phyloP scores from a whole-genome alignment of 2,329 filamentous ascomycete species.

The Pseudodiploospora longispora region DNA sequence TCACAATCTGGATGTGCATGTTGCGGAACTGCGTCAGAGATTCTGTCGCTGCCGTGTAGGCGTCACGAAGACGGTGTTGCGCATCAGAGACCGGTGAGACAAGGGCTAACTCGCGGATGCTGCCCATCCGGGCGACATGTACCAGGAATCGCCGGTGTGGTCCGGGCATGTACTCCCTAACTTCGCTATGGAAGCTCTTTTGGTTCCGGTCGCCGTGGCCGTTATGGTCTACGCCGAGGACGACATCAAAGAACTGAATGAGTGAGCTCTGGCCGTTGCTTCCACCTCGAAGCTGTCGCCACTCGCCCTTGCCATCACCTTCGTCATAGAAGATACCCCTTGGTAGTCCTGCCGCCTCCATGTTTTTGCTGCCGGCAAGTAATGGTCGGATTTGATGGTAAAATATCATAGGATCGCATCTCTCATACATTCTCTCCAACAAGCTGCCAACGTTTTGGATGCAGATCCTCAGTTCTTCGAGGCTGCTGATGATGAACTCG shows the following conservation, averaged over 20 bases:
- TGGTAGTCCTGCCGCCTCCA: constrained; percentile 75
- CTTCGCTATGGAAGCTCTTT: constrained; percentile 50
- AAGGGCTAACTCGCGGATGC: constrained; percentile 63
- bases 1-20: constrained; percentile 84
- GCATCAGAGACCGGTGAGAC: constrained; percentile 42
- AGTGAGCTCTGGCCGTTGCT: constrained; percentile 90
- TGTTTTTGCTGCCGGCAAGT: constrained; percentile 86
- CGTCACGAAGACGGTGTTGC: constrained; percentile 33
- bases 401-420: constrained; percentile 79
- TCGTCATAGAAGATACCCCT: constrained; percentile 79
- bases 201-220: constrained; percentile 27
- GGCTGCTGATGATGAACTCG: constrained; percentile 49
- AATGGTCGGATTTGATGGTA: constrained; percentile 85
- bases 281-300: constrained; percentile 75
- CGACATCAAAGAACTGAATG: constrained; percentile 87
- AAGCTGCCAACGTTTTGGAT: constrained; percentile 61
- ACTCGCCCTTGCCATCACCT: constrained; percentile 55
- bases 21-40: constrained; percentile 71
- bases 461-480: constrained; percentile 57
- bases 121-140: constrained; percentile 60
- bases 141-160: constrained; percentile 72
- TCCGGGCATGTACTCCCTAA: constrained; percentile 86
- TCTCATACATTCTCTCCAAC: constrained; percentile 79
- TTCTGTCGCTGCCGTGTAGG: constrained; percentile 65
- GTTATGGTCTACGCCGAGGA: constrained; percentile 72